A percentile compares a stretch with the other conserved stretches of the same genome.
Conservation (phyloP, 257 asterid genomes). For the Oldenlandia corymbosa region DNA sequence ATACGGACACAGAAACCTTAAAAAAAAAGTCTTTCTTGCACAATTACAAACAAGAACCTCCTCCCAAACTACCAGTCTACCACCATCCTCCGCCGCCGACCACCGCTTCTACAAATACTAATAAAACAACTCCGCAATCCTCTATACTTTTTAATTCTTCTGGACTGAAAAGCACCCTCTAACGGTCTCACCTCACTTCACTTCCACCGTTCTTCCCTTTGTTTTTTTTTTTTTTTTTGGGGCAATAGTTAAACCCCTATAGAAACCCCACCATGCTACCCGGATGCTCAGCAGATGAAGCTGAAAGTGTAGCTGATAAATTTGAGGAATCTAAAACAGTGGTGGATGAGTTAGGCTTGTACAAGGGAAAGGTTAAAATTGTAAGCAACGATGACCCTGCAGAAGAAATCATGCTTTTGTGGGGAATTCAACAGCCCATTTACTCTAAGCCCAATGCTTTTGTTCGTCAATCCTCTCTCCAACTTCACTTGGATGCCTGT, state of each 20-base stretch:
- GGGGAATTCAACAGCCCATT: constrained; percentile 90
- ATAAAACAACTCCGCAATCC: too few relatives aligned
- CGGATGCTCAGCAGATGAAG: not conserved
- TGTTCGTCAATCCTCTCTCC: constrained; percentile 65
- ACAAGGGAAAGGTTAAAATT: constrained; percentile 49
- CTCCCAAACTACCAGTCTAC: too few relatives aligned
- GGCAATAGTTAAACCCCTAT: not conserved
- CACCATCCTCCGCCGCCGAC: too few relatives aligned
- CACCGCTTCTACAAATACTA: too few relatives aligned
- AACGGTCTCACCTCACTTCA: too few relatives aligned
- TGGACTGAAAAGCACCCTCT: too few relatives aligned
- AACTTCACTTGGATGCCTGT: constrained; percentile 69
- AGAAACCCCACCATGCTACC: not conserved
- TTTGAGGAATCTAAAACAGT: constrained; percentile 34
- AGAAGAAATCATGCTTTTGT: constrained; percentile 76
- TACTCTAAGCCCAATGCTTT: constrained; percentile 67
- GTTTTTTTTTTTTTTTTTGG: too few relatives aligned
- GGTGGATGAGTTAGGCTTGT: constrained; percentile 45
- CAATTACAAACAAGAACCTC: too few relatives aligned
- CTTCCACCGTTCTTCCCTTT: too few relatives aligned
- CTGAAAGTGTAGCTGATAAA: constrained; percentile 1
- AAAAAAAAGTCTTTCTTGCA: too few relatives aligned
- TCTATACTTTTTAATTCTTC: too few relatives aligned
- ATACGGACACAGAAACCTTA: too few relatives aligned
- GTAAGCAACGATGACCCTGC: constrained; percentile 33